These are phyloP conservation scores for Cucurbitaria berberidis DNA, from an alignment of 2,329 filamentous ascomycete genomes.

Conservation along the genomic window DNA sequence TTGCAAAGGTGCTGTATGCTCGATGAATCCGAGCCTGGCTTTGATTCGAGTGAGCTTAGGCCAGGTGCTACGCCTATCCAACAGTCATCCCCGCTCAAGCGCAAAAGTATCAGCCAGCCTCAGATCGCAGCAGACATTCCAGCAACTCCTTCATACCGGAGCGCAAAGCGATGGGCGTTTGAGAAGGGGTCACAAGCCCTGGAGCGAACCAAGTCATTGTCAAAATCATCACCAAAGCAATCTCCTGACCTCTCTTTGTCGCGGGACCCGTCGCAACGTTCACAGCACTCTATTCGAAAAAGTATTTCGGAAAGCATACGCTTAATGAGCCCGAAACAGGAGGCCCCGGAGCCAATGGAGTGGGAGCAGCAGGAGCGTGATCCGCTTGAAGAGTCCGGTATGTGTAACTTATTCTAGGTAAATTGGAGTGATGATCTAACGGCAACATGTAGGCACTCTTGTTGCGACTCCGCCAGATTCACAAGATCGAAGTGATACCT, in stretches of 20 bases:
- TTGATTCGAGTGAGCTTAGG: constrained; percentile 36
- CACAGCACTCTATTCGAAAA: constrained; percentile 43
- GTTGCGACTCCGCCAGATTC: constrained; percentile 36
- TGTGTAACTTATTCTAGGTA: neutral
- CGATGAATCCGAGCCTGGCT: constrained; percentile 44
- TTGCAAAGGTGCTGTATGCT: constrained; percentile 49
- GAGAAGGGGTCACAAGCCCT: constrained; percentile 46
- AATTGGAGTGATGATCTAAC: constrained; percentile 1
- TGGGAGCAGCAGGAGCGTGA: constrained; percentile 34
- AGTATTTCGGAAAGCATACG: constrained; percentile 41
- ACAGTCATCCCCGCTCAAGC: constrained; percentile 37
- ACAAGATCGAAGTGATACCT: constrained; percentile 34
- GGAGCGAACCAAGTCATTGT: constrained; percentile 42
- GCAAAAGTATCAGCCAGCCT: constrained; percentile 37
- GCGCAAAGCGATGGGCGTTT: constrained; percentile 44
- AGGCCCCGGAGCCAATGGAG: constrained; percentile 33
- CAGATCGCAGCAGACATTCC: constrained; percentile 34
- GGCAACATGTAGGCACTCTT: constrained; percentile 22
- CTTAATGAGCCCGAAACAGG: constrained; percentile 39
- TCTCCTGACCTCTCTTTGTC: constrained; percentile 38
- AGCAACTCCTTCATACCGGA: constrained; percentile 42
- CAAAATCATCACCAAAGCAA: constrained; percentile 33
- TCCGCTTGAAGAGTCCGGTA: constrained; percentile 37
- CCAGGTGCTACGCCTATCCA: constrained; percentile 28
- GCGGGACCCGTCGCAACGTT: constrained; percentile 38